Conservation (phyloP, 352 stramenopile genomes). For the Pythium coloratum region DNA sequence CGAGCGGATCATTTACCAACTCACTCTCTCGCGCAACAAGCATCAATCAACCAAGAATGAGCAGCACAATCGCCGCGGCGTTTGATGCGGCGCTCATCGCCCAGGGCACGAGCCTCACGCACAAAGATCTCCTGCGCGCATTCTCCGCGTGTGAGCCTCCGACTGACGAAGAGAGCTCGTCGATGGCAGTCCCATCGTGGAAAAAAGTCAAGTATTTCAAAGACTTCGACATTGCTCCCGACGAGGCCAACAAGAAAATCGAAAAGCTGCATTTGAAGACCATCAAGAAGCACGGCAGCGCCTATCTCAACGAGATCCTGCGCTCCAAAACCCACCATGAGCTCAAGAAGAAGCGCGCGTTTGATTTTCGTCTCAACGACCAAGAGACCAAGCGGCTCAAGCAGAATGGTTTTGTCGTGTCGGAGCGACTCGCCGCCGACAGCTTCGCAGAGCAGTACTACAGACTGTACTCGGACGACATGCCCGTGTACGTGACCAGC, state of each 20-base stretch:
- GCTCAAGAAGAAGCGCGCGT: conserved; percentile 21
- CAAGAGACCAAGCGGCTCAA: conserved; percentile 17
- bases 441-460: conserved; percentile 37
- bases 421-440: conserved; percentile 16
- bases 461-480: conserved; percentile 30
- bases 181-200: background rate
- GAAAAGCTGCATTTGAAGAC: conserved; percentile 2
- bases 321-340: conserved; percentile 13
- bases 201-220: conserved; percentile 17
- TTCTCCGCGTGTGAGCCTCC: background rate
- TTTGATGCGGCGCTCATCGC: conserved; percentile 15
- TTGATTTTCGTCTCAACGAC: conserved; percentile 27
- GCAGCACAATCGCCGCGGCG: conserved; percentile 4
- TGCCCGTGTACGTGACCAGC: conserved; percentile 33
- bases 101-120: conserved; percentile 10
- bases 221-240: conserved; percentile 17
- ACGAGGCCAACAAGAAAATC: conserved; percentile 15
- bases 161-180: background rate
- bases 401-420: conserved; percentile 25
- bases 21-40: background rate
- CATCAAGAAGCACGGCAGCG: conserved; percentile 6
- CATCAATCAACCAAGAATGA: conserved; percentile 8
- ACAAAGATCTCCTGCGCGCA: conserved; percentile 10
- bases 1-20: conserved; percentile 8
- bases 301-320: conserved; percentile 17